Conservation (phyloP, 2,329 filamentous ascomycete species). For the Tolypocladium ophioglossoides region DNA sequence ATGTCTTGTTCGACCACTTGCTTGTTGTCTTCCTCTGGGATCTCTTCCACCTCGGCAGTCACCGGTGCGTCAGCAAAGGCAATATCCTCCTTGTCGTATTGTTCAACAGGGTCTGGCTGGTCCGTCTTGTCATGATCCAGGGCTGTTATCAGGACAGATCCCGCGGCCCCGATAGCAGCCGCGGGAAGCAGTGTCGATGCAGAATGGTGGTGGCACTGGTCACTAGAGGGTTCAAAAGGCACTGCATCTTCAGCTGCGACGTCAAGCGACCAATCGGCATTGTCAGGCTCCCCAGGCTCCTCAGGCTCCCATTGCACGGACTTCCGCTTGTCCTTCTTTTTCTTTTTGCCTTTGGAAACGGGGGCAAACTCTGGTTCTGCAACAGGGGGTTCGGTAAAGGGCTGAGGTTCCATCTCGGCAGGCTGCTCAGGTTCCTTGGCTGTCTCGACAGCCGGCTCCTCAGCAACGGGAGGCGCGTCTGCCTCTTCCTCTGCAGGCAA, state of each 20-base stretch:
- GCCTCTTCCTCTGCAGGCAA: slow-evolving; percentile 4
- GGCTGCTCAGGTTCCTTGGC: neutral
- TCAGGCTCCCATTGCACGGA: slow-evolving; percentile 10
- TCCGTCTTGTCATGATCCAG: neutral
- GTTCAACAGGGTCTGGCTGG: neutral
- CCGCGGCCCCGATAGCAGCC: neutral
- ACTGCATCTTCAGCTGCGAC: neutral
- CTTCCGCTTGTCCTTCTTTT: slow-evolving; percentile 8
- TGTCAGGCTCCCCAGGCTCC: neutral
- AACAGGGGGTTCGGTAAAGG: neutral
- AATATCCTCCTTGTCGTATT: neutral
- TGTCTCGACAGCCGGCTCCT: neutral
- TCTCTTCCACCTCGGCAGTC: neutral
- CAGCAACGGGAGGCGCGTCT: neutral
- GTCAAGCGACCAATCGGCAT: neutral
- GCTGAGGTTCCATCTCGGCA: neutral
- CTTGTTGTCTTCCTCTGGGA: neutral
- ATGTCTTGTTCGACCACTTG: neutral
- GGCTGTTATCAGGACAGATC: neutral
- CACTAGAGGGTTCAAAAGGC: neutral
- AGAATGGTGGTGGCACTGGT: neutral
- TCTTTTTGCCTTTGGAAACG: slow-evolving; percentile 2
- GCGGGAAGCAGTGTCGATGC: neutral
- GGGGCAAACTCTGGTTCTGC: neutral
- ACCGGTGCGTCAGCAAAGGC: neutral